A percentile compares a stretch with the other conserved stretches of the same genome.
Evolutionary conservation across 2,329 filamentous ascomycete species (phyloP).

Genomic region (Aspergillus texensis): DNA sequence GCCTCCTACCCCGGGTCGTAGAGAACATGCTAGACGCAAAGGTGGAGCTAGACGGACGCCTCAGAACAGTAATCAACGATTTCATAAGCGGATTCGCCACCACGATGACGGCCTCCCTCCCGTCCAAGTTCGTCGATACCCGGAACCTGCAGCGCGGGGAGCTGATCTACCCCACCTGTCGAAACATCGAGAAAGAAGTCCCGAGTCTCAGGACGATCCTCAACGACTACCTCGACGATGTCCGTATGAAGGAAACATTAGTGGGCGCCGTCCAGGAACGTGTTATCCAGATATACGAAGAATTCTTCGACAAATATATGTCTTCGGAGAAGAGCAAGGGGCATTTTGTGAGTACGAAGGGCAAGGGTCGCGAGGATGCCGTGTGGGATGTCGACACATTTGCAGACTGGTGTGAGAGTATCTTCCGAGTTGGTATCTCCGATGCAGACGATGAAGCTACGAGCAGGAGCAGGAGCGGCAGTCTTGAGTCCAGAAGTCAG

Average conservation of each 20-base stretch:
- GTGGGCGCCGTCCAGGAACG: conserved; percentile 67
- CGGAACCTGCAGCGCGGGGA: conserved; percentile 42
- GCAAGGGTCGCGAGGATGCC: conserved; percentile 63
- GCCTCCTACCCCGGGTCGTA: conserved; percentile 65
- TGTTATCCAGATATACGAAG: conserved; percentile 64
- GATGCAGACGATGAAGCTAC: conserved; percentile 26
- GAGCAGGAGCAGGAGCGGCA: conserved; percentile 22
- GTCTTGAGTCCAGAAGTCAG: conserved; percentile 9
- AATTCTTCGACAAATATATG: conserved; percentile 60
- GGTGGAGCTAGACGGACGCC: conserved; percentile 65
- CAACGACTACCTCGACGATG: conserved; percentile 65
- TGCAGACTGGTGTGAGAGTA: conserved; percentile 61
- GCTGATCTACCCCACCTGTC: conserved; percentile 53
- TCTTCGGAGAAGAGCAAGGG: conserved; percentile 44
- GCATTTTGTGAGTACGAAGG: conserved; percentile 49
- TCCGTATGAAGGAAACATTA: conserved; percentile 66
- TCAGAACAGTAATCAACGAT: conserved; percentile 66
- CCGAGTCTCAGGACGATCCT: conserved; percentile 59
- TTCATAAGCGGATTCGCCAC: conserved; percentile 63
- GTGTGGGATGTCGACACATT: conserved; percentile 69
- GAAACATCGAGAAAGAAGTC: conserved; percentile 61
- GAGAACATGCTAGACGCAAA: conserved; percentile 74
- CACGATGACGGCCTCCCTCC: conserved; percentile 58
- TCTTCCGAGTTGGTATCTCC: conserved; percentile 58
- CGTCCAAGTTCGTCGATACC: conserved; percentile 40